Evolutionary conservation across 2,329 filamentous ascomycete species (phyloP), one percentile per base, ranked within the genome.

Genomic region (Verticillium klebahnii): DNA sequence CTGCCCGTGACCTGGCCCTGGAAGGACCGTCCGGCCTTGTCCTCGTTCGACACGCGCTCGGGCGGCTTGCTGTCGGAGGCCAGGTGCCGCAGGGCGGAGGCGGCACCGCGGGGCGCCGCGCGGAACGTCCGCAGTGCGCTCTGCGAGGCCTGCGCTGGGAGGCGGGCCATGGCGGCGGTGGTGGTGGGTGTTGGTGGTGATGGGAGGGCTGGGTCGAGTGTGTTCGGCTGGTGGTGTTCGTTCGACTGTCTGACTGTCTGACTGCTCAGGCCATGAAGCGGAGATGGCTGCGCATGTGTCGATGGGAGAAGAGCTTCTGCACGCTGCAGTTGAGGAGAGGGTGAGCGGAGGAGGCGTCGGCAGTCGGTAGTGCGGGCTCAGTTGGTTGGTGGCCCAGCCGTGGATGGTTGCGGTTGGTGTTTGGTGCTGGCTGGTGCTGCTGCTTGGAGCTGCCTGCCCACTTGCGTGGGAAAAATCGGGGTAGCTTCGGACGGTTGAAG

Each of bases 1-100:
- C 83, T 86, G 66, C 85, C 82, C 69, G 85, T 83, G 67, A 88
- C 79, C 73, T 87, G 85, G 23, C 84, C 84, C 67, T 83, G 80
- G 69, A 87, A 88, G 3, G 77, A 73, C 56, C 78, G 67, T 17
- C 74, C 77, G 31, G 72, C 69, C 68, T 70, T 77, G 65, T 72
- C 66, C 66, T 78, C 76, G 61, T 76, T 77, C 60, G 67, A 62
- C 14, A 59, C 32, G 57, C 64, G 66, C 50, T 61, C 58, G 12
- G 64, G 64, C 15, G 57, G 57, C 34, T 68, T 69, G 61, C 68
- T 70, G 23, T 71, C 67, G 8, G 68, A 72, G 23, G 73, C 65
- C 61, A 66, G 64, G 9, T 61, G 61, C 39, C 64, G 58, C 14
- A 65, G 60, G 56, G 63, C 63, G 34, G 50, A 39, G 50, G 45